Base-by-base conservation (phyloP, 2,329 filamentous ascomycete genomes). In the Fusarium drepaniforme region DNA sequence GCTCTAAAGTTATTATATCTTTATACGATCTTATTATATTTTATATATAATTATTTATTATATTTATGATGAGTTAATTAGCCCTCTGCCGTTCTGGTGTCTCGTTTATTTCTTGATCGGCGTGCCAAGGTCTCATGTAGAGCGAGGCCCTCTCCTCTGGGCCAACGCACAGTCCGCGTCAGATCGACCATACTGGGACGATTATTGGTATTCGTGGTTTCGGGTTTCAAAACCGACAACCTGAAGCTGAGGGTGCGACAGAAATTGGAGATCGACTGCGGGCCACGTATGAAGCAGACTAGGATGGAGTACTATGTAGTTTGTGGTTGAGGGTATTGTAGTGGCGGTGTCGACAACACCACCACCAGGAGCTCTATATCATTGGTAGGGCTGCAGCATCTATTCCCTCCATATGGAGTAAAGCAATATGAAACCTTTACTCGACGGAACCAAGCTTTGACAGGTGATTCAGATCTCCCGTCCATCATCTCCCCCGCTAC, bases 81-180 rank as follows among this genome's bases (percentile, higher is more conserved):
- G 33, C 33, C 33, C 33, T 33, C 33, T 33, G 33, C 33, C 33
- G 12, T 33, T 33, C 33, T 33, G 33, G 33, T 33, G 33, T 33
- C 3, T 33, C 33, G 33, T 33, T 33, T 33, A 33, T 33, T 33
- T 33, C 33, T 33, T 33, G 33, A 33, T 33, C 33, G 33, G 33
- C 33, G 33, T 33, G 33, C 28, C 51, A 65, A 46, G n/a, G 49
- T 64, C 62, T 64, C 63, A 37, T 18, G 38, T 65, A 57, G 62
- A 64, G 25, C 35, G 25, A 33, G 60, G 46, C 37, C 37, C 42
- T 64, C 35, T 38, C 37, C 42, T 64, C 35, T 38, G 25, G n/a
- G 35, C 38, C n/a, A 59, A 59, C 38, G 33, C 62, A 58, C 25
- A 53, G 21, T 30, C 21, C 33, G 42, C 44, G 11, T 63, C 60